Conservation (phyloP, 2,329 filamentous ascomycete genomes). For the Epichloe hybrida region DNA sequence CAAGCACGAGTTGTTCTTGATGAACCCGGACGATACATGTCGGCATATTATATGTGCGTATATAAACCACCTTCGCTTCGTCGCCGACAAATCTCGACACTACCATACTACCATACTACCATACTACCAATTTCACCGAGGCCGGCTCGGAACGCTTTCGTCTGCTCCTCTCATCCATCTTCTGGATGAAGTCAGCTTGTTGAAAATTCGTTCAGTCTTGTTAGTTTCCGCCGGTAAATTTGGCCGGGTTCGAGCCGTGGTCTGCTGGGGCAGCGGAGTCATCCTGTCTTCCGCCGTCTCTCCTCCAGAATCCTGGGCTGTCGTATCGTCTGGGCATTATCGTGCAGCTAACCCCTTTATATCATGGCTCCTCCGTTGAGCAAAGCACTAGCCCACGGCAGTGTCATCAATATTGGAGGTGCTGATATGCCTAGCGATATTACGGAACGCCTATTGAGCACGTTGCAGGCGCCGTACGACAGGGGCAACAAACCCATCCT, state of each 20-base stretch:
- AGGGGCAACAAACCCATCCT: constrained; percentile 15
- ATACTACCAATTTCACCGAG: background rate
- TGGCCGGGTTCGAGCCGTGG: background rate
- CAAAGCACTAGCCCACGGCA: constrained; percentile 13
- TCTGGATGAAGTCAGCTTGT: background rate
- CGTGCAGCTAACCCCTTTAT: background rate
- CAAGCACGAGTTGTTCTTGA: background rate
- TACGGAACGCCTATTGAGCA: constrained; percentile 13
- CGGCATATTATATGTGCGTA: background rate
- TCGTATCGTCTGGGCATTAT: background rate
- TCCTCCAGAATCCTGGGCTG: background rate
- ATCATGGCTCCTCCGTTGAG: background rate
- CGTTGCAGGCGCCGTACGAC: constrained; percentile 14
- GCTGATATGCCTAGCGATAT: constrained; percentile 19
- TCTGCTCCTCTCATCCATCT: background rate
- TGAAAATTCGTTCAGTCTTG: background rate
- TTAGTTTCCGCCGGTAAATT: background rate
- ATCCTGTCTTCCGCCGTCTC: background rate
- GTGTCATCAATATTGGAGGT: constrained; percentile 26
- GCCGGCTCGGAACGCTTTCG: background rate
- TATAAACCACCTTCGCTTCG: background rate
- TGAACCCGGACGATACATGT: background rate
- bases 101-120: too few species aligned
- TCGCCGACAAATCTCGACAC: background rate
- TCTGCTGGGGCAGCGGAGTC: background rate